phyloP scores from a whole-genome alignment of 169 alveolate genomes.

The Babesia ovis region DNA sequence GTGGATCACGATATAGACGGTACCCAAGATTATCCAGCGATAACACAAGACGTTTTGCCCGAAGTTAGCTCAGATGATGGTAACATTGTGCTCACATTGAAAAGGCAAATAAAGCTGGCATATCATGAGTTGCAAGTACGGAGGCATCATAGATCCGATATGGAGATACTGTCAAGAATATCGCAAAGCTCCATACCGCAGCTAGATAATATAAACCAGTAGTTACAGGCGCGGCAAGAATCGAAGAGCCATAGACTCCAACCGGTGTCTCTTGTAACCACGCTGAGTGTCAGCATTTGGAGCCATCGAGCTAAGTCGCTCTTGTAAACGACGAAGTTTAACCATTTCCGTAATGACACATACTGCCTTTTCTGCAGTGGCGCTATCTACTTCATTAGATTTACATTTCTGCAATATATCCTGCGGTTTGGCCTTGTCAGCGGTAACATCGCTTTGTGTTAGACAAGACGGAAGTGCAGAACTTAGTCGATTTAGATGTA shows the following conservation, averaged over 20 bases:
- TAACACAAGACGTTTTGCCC: neutral
- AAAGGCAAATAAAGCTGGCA: conserved; percentile 22
- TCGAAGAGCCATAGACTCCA: conserved; percentile 1
- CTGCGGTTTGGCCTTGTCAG: neutral
- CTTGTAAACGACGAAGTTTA: neutral
- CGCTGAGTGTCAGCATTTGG: neutral
- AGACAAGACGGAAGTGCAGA: conserved; percentile 4
- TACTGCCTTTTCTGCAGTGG: neutral
- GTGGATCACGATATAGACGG: neutral
- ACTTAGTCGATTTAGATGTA: neutral
- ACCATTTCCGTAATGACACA: conserved; percentile 1
- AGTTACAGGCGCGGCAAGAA: too few species aligned
- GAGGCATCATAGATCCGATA: neutral
- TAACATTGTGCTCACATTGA: neutral
- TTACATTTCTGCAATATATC: neutral
- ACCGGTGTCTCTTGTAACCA: conserved; percentile 4
- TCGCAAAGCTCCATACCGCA: too few species aligned
- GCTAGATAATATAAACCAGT: too few species aligned
- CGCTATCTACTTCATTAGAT: neutral
- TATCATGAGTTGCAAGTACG: neutral
- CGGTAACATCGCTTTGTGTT: neutral
- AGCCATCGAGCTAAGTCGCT: neutral
- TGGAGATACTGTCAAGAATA: neutral
- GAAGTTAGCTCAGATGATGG: neutral
- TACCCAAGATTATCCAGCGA: neutral